phyloP scores from a whole-genome alignment of 495 filamentous ascomycete genomes.

The Daldinia loculata region DNA sequence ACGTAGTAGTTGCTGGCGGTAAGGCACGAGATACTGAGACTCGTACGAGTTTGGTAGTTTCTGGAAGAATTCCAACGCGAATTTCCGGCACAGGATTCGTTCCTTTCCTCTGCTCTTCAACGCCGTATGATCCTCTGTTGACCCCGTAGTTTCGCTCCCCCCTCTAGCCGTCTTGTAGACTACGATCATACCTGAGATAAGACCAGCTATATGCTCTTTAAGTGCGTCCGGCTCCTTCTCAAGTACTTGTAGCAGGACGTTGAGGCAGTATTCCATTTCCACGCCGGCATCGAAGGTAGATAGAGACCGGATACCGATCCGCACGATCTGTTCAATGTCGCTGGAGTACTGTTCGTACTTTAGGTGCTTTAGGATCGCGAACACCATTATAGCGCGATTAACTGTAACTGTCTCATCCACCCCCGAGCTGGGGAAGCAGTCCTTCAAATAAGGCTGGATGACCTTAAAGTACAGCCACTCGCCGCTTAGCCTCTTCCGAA shows the following conservation, averaged over 20 bases:
- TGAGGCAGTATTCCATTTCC: constrained; percentile 48
- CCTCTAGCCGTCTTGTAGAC: constrained; percentile 44
- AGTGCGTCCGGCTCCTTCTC: constrained; percentile 48
- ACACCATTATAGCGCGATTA: constrained; percentile 42
- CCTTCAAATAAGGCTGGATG: constrained; percentile 33
- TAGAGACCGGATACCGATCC: constrained; percentile 52
- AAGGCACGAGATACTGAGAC: constrained; percentile 48
- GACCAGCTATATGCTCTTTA: constrained; percentile 47
- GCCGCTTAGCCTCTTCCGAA: constrained; percentile 30
- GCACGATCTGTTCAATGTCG: constrained; percentile 48
- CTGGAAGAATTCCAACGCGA: constrained; percentile 51
- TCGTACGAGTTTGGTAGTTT: constrained; percentile 53
- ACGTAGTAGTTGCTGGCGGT: constrained; percentile 47
- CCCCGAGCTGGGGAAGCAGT: constrained; percentile 28
- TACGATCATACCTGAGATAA: constrained; percentile 46
- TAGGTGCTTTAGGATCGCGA: constrained; percentile 53
- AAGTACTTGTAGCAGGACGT: constrained; percentile 52
- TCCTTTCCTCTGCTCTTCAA: background rate
- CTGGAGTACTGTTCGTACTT: constrained; percentile 53
- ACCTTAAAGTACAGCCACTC: constrained; percentile 40
- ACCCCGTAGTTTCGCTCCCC: constrained; percentile 6
- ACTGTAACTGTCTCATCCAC: constrained; percentile 21
- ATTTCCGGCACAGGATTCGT: constrained; percentile 43
- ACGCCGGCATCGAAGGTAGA: constrained; percentile 31
- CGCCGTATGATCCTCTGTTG: constrained; percentile 1